phyloP scores from a whole-genome alignment of 192 early-diverging fungal genomes.

The Entomortierella parvispora region DNA sequence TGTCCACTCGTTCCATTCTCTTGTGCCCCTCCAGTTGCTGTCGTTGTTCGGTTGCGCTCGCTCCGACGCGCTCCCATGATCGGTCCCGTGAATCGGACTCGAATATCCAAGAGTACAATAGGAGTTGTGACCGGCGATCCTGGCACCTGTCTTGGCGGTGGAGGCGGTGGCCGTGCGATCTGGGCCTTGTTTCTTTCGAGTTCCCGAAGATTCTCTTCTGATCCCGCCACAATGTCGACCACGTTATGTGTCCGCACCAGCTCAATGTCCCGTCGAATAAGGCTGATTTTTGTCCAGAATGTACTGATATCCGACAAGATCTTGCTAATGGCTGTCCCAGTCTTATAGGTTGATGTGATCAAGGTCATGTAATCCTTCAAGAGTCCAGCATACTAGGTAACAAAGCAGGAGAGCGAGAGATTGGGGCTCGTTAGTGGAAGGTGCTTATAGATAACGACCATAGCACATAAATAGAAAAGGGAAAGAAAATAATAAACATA shows the following conservation, averaged over 20 bases:
- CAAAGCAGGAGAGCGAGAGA: neutral
- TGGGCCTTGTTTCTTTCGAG: constrained; percentile 14
- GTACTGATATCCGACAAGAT: constrained; percentile 36
- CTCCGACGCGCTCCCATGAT: constrained; percentile 13
- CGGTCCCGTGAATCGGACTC: constrained; percentile 38
- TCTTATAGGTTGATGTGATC: constrained; percentile 37
- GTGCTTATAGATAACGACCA: neutral
- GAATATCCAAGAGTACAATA: constrained; percentile 42
- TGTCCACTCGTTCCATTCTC: neutral
- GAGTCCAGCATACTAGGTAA: constrained; percentile 18
- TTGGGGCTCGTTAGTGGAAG: too few relatives aligned
- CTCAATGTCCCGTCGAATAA: constrained; percentile 33
- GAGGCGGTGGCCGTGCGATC: neutral
- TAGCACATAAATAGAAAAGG: neutral
- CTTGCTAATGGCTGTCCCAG: constrained; percentile 32
- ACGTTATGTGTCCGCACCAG: constrained; percentile 36
- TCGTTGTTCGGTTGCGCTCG: neutral
- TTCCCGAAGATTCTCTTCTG: constrained; percentile 43
- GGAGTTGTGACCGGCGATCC: constrained; percentile 18
- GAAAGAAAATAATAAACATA: constrained; percentile 2
- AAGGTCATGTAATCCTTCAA: constrained; percentile 27
- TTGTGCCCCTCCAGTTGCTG: neutral
- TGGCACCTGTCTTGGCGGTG: constrained; percentile 6
- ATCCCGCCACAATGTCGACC: constrained; percentile 45
- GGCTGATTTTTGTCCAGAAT: constrained; percentile 24